Evolutionary conservation across 75 land plant species (phyloP).

Genomic region (Pinus taeda): DNA sequence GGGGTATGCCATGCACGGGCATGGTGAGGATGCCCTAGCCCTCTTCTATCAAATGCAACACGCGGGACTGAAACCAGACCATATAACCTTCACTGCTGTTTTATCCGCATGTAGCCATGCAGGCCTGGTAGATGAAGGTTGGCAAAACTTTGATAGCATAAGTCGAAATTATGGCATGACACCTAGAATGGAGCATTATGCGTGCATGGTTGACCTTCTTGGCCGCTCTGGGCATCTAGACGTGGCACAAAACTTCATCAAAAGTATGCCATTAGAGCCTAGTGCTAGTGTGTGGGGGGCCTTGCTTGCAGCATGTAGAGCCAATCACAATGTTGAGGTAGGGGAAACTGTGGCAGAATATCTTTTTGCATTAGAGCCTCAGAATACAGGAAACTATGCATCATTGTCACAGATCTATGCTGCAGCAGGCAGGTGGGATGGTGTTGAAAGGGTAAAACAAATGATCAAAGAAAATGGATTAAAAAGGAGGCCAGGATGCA

Average conservation of each 20-base stretch:
- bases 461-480: neutral
- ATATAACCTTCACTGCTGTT: conserved; percentile 44
- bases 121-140: conserved; percentile 42
- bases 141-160: conserved; percentile 34
- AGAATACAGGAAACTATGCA: conserved; percentile 30
- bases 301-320: conserved; percentile 52
- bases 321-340: conserved; percentile 36
- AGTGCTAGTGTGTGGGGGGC: conserved; percentile 56
- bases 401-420: neutral
- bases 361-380: conserved; percentile 44
- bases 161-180: conserved; percentile 21
- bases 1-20: conserved; percentile 55
- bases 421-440: neutral
- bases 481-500: neutral
- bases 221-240: conserved; percentile 41
- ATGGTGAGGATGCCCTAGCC: conserved; percentile 28
- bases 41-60: conserved; percentile 38
- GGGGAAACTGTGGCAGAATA: conserved; percentile 40
- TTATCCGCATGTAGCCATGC: conserved; percentile 57
- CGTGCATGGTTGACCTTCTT: conserved; percentile 50
- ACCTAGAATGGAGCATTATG: conserved; percentile 44
- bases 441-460: neutral
- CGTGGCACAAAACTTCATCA: conserved; percentile 35
- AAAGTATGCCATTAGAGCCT: conserved; percentile 44
- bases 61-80: conserved; percentile 32